These are phyloP conservation scores for Brettanomyces anomalus DNA, from an alignment of 805 yeast species.

Conservation along the genomic window DNA sequence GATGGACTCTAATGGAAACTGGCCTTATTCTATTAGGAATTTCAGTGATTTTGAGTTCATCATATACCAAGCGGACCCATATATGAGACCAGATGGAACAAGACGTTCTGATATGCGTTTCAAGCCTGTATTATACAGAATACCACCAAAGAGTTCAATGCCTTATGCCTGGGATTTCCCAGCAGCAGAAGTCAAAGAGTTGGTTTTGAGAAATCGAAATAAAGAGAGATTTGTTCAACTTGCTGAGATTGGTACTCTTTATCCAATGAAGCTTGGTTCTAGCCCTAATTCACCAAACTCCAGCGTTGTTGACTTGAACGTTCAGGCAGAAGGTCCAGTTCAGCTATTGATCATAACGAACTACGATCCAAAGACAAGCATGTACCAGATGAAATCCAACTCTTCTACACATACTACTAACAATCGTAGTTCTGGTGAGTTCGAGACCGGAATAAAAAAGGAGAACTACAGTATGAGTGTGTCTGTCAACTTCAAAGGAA, in stretches of 20 bases:
- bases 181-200: slow-evolving; percentile 75
- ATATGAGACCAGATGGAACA: slow-evolving; percentile 54
- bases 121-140: slow-evolving; percentile 68
- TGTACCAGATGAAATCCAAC: slow-evolving; percentile 48
- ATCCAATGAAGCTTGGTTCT: slow-evolving; percentile 63
- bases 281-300: neutral
- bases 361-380: slow-evolving; percentile 68
- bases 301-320: slow-evolving; percentile 73
- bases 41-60: slow-evolving; percentile 82
- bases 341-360: slow-evolving; percentile 80
- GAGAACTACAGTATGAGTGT: slow-evolving; percentile 45
- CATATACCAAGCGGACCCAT: slow-evolving; percentile 81
- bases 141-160: slow-evolving; percentile 91
- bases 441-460: slow-evolving; percentile 47
- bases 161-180: slow-evolving; percentile 98
- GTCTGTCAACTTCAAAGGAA: slow-evolving; percentile 64
- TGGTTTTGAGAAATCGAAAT: slow-evolving; percentile 63
- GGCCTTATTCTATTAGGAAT: slow-evolving; percentile 93
- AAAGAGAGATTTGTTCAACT: slow-evolving; percentile 72
- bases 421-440: slow-evolving; percentile 28
- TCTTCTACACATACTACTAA: slow-evolving; percentile 10
- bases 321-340: slow-evolving; percentile 93
- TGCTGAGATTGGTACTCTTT: slow-evolving; percentile 86
- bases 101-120: slow-evolving; percentile 46
- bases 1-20: slow-evolving; percentile 59